Evolutionary conservation across 2,329 filamentous ascomycete genomes (phyloP).

Genomic region (Akanthomyces dipterigenus): DNA sequence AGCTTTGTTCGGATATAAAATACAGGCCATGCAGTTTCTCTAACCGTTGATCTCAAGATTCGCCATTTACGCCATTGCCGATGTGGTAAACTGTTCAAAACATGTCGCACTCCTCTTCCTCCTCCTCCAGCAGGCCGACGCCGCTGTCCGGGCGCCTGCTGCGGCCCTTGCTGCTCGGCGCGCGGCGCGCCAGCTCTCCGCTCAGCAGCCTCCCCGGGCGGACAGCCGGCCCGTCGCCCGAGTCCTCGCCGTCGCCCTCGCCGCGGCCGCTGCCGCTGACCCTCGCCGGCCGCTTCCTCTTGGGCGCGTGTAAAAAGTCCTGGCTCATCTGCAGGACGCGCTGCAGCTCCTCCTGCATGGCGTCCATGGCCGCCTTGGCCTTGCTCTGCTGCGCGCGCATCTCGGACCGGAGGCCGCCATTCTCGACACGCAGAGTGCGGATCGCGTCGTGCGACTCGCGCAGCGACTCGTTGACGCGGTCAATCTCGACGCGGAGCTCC

Average conservation of each 20-base stretch:
- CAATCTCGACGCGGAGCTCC: constrained; percentile 43
- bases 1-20: background rate
- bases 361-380: constrained; percentile 39
- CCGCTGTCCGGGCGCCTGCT: constrained; percentile 46
- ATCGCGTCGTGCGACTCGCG: constrained; percentile 41
- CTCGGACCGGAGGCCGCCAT: constrained; percentile 29
- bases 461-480: constrained; percentile 38
- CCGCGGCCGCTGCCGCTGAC: background rate
- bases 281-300: constrained; percentile 13
- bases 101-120: constrained; percentile 37
- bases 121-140: constrained; percentile 48
- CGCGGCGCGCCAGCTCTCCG: constrained; percentile 24
- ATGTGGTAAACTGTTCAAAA: background rate
- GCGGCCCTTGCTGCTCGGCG: constrained; percentile 30
- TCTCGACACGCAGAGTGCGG: constrained; percentile 39
- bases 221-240: constrained; percentile 10
- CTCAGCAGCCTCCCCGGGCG: constrained; percentile 19
- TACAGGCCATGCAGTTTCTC: background rate
- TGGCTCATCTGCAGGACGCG: constrained; percentile 40
- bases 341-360: constrained; percentile 46
- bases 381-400: constrained; percentile 32
- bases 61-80: background rate
- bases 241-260: background rate
- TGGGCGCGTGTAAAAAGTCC: constrained; percentile 33
- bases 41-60: background rate